A percentile compares a stretch with the other conserved stretches of the same genome.
phyloP scores from a whole-genome alignment of 2,329 filamentous ascomycete species.

The Penicillium sp. region DNA sequence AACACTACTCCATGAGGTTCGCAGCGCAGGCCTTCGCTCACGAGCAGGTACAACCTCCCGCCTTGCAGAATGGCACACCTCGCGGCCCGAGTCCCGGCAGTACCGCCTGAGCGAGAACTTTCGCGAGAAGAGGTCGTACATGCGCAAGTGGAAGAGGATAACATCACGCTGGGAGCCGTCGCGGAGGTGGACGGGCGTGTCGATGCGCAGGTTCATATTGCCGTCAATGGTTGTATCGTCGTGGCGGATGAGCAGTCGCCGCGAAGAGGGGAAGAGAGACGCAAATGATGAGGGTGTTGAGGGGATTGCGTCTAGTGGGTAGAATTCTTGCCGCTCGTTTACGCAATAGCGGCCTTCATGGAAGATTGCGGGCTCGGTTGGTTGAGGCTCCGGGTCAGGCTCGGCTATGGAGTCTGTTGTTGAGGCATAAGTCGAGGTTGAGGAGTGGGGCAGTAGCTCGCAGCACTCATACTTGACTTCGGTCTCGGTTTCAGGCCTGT shows the following conservation, averaged over 20 bases:
- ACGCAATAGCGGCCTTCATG: conserved; percentile 47
- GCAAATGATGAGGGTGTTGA: conserved; percentile 81
- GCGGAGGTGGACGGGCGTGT: conserved; percentile 65
- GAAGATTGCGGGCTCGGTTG: not conserved
- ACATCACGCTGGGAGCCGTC: conserved; percentile 62
- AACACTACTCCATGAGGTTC: conserved; percentile 60
- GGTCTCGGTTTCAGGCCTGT: not conserved
- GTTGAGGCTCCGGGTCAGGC: conserved; percentile 38
- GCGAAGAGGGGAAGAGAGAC: conserved; percentile 79
- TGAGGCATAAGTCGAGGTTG: conserved; percentile 77
- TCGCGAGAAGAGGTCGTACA: conserved; percentile 83
- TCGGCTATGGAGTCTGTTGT: conserved; percentile 63
- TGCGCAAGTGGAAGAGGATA: conserved; percentile 87
- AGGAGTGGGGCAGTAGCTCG: conserved; percentile 48
- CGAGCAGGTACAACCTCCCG: conserved; percentile 58
- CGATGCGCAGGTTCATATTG: conserved; percentile 93
- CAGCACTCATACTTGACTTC: not conserved
- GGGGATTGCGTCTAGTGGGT: conserved; percentile 66
- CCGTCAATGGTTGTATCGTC: conserved; percentile 88
- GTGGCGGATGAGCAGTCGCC: conserved; percentile 78
- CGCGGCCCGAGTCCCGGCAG: conserved; percentile 85
- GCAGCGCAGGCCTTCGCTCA: conserved; percentile 52
- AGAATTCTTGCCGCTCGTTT: conserved; percentile 54
- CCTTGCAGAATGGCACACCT: conserved; percentile 81
- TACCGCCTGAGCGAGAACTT: conserved; percentile 91